A percentile compares a stretch with the other conserved stretches of the same genome.
Evolutionary conservation across 805 yeast species (phyloP).

Genomic region (Wickerhamiella parazyma): DNA sequence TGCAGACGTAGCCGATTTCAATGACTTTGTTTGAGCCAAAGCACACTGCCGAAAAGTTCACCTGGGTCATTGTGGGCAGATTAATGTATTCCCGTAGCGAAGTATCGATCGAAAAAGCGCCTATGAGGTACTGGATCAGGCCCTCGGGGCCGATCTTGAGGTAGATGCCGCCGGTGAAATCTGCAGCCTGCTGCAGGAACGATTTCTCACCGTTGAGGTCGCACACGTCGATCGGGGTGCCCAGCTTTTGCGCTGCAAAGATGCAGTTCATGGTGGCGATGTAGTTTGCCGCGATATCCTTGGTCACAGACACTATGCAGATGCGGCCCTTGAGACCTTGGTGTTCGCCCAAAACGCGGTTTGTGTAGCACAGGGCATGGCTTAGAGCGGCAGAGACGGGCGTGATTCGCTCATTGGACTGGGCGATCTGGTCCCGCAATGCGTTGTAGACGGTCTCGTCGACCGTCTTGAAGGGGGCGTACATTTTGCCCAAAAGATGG

Average conservation of each 20-base stretch:
- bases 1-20: slow-evolving; percentile 88
- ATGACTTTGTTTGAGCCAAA: slow-evolving; percentile 81
- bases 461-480: slow-evolving; percentile 67
- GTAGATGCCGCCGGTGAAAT: slow-evolving; percentile 86
- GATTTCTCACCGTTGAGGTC: slow-evolving; percentile 62
- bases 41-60: slow-evolving; percentile 91
- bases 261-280: slow-evolving; percentile 91
- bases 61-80: slow-evolving; percentile 69
- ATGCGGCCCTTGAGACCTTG: slow-evolving; percentile 49
- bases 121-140: slow-evolving; percentile 62
- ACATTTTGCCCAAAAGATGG: slow-evolving; percentile 37
- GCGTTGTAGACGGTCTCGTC: slow-evolving; percentile 49
- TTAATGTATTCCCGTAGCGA: slow-evolving; percentile 61
- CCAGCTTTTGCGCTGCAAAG: slow-evolving; percentile 83
- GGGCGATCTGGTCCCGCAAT: slow-evolving; percentile 11
- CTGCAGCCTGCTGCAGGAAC: slow-evolving; percentile 89
- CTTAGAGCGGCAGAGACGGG: slow-evolving; percentile 60
- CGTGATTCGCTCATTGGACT: slow-evolving; percentile 41
- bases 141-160: slow-evolving; percentile 54
- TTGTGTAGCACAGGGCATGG: slow-evolving; percentile 61
- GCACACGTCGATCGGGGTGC: slow-evolving; percentile 80
- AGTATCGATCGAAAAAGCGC: slow-evolving; percentile 82
- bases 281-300: slow-evolving; percentile 66
- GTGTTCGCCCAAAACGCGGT: slow-evolving; percentile 36
- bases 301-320: slow-evolving; percentile 50